A percentile compares a stretch with the other conserved stretches of the same genome.
These are phyloP conservation scores for Sporisorium iseilematis-ciliati DNA, from an alignment of 1,284 basidiomycete genomes.

Conservation along the genomic window DNA sequence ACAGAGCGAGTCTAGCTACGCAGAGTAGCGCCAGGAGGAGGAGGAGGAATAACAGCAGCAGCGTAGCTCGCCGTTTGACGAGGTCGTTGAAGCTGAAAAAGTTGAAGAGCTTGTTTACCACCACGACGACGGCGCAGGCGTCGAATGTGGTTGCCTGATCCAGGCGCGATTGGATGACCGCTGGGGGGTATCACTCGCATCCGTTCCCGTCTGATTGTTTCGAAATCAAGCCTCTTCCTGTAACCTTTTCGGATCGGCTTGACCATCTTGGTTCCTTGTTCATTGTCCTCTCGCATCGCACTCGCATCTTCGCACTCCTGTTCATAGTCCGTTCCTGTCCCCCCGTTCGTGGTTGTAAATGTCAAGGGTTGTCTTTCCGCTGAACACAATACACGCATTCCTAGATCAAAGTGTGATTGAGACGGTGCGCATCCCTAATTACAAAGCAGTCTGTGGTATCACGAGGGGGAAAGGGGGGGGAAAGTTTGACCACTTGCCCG, in stretches of 20 bases:
- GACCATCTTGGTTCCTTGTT: neutral
- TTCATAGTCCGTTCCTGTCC: neutral
- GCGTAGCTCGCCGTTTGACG: constrained; percentile 15
- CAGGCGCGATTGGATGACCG: neutral
- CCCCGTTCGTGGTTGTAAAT: neutral
- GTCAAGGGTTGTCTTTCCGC: constrained; percentile 2
- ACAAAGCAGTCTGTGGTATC: constrained; percentile 38
- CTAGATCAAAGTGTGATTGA: constrained; percentile 7
- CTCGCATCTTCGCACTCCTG: neutral
- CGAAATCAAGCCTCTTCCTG: too few relatives aligned
- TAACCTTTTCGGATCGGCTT: too few relatives aligned
- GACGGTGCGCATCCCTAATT: constrained; percentile 22
- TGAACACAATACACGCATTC: neutral
- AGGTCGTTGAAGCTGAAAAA: constrained; percentile 18
- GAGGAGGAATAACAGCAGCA: constrained; percentile 21
- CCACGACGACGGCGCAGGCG: neutral
- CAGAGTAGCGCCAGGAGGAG: constrained; percentile 35
- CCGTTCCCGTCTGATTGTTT: neutral
- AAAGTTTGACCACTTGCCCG: neutral
- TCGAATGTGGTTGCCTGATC: neutral
- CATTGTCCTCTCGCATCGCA: neutral
- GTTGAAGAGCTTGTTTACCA: constrained; percentile 32
- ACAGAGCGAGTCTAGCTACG: constrained; percentile 26
- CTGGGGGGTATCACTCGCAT: neutral
- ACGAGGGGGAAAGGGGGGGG: neutral